Evolutionary conservation across 2,329 filamentous ascomycete species (phyloP).

Genomic region (Monosporascus sp.): DNA sequence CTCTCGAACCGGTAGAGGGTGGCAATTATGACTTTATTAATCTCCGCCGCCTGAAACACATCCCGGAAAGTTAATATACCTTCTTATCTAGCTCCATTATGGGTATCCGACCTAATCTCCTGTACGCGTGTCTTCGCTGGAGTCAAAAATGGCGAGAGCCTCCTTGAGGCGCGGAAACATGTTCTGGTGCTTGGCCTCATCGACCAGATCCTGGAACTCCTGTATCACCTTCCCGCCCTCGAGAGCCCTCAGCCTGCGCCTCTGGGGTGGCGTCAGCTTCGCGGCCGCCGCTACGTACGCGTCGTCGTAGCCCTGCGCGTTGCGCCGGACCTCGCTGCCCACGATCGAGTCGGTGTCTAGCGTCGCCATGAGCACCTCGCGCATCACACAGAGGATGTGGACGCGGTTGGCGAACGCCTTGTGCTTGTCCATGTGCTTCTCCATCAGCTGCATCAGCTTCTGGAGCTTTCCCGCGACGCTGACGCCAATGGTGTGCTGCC

Average conservation of each 20-base stretch:
- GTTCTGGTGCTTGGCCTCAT: conserved; percentile 7
- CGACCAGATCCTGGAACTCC: conserved; percentile 11
- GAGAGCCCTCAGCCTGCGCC: conserved; percentile 8
- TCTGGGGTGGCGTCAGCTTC: conserved; percentile 11
- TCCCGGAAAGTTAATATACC: too few relatives aligned
- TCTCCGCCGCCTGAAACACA: too few relatives aligned
- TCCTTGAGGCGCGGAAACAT: conserved; percentile 9
- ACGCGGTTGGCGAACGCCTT: conserved; percentile 12
- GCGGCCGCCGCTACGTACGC: conserved; percentile 9
- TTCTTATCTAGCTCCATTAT: too few relatives aligned
- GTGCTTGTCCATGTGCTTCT: conserved; percentile 8
- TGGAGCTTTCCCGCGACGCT: conserved; percentile 11
- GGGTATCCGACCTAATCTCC: too few relatives aligned
- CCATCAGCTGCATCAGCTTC: conserved; percentile 12
- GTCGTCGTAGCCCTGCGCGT: conserved; percentile 10
- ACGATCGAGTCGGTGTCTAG: conserved; percentile 10
- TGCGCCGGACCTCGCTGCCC: conserved; percentile 9
- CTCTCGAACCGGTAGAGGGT: too few relatives aligned
- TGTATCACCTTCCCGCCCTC: conserved; percentile 14
- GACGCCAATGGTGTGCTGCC: conserved; percentile 7
- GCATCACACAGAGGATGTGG: conserved; percentile 18
- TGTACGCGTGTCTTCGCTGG: background rate
- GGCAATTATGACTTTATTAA: too few relatives aligned
- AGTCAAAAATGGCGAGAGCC: conserved; percentile 1
- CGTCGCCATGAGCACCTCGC: conserved; percentile 12